These are phyloP conservation scores for Linnemannia exigua DNA, from an alignment of 192 early-diverging fungal species.

Conservation along the genomic window DNA sequence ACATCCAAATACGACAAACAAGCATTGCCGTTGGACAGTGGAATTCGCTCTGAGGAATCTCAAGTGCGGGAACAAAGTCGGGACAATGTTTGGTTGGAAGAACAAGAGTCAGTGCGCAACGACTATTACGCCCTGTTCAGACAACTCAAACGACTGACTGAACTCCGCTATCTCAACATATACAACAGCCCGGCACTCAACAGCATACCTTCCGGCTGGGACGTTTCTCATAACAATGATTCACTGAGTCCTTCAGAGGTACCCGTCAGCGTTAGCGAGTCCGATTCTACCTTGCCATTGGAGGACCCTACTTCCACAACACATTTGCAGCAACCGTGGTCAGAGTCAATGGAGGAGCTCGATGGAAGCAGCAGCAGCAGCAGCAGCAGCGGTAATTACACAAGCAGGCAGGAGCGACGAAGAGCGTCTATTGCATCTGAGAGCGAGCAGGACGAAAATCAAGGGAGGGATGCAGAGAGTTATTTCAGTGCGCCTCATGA, in stretches of 20 bases:
- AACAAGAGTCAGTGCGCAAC: slow-evolving; percentile 23
- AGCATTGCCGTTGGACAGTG: not conserved
- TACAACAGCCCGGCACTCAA: slow-evolving; percentile 45
- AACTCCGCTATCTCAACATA: slow-evolving; percentile 26
- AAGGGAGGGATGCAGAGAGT: not conserved
- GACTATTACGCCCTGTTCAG: slow-evolving; percentile 48
- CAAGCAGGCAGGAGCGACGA: not conserved
- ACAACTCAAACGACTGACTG: slow-evolving; percentile 26
- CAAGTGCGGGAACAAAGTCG: slow-evolving; percentile 1
- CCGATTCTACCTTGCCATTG: not conserved
- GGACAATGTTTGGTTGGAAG: not conserved
- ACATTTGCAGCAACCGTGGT: not conserved
- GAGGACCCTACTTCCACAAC: not conserved
- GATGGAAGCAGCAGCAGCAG: not conserved
- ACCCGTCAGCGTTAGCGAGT: not conserved
- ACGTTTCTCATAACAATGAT: not conserved
- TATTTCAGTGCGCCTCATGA: not conserved
- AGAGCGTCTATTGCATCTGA: not conserved
- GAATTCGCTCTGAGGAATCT: not conserved
- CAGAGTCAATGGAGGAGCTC: not conserved
- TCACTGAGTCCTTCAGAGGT: not conserved
- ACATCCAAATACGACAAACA: not conserved
- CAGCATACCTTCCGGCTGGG: not conserved
- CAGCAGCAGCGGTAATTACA: not conserved
- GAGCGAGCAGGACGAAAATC: not conserved